Conservation (phyloP, 257 asterid species). For the Ilex aquifolium region DNA sequence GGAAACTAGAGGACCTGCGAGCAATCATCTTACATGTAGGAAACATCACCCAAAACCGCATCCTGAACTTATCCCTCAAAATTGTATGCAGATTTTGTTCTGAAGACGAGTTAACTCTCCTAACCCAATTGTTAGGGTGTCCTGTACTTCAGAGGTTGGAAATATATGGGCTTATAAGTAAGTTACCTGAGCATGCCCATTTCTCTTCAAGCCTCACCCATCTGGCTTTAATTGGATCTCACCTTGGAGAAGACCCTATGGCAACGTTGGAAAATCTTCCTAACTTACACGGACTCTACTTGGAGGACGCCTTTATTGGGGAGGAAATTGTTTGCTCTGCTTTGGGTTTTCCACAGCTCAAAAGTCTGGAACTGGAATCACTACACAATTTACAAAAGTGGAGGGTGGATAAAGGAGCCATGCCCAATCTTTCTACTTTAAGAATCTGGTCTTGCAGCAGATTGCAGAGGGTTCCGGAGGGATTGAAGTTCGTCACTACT, state of each 20-base stretch:
- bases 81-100: too few relatives aligned
- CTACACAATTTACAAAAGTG: neutral
- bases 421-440: neutral
- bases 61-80: too few relatives aligned
- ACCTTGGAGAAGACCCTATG: neutral
- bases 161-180: neutral
- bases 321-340: neutral
- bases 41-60: neutral
- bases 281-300: neutral
- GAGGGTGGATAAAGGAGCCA: constrained; percentile 4
- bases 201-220: neutral
- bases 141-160: too few relatives aligned
- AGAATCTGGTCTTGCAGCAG: too few relatives aligned
- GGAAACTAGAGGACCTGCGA: neutral
- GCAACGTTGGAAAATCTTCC: constrained; percentile 5
- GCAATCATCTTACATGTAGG: neutral
- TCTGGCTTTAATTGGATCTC: neutral
- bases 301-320: neutral
- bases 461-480: too few relatives aligned
- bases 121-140: too few relatives aligned
- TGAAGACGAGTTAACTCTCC: too few relatives aligned
- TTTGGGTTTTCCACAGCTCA: neutral
- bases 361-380: neutral
- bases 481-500: too few relatives aligned
- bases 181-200: neutral